Conservation (phyloP, 2,329 filamentous ascomycete genomes). For the Pseudogymnoascus sp. region DNA sequence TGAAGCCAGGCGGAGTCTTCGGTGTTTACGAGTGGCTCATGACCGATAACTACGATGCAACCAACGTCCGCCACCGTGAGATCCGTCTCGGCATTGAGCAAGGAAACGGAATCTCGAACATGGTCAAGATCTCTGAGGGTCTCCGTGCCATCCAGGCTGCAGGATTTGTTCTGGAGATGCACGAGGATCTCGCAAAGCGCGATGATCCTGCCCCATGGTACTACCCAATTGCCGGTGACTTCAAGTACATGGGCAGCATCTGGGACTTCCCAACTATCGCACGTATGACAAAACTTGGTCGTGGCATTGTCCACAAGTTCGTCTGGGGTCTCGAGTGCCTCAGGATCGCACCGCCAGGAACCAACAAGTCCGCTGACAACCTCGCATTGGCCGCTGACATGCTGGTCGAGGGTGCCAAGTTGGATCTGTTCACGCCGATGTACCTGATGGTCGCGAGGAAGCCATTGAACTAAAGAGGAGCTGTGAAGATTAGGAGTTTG, state of each 20-base stretch:
- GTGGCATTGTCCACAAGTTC: slow-evolving; percentile 65
- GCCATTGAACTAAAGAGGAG: slow-evolving; percentile 36
- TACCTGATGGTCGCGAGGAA: slow-evolving; percentile 94
- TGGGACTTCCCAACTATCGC: slow-evolving; percentile 76
- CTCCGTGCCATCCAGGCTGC: slow-evolving; percentile 75
- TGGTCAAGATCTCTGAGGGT: slow-evolving; percentile 80
- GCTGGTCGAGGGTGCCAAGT: slow-evolving; percentile 74
- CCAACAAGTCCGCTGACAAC: slow-evolving; percentile 91
- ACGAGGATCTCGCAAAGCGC: slow-evolving; percentile 79
- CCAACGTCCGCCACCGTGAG: slow-evolving; percentile 75
- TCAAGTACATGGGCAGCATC: slow-evolving; percentile 72
- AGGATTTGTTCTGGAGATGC: slow-evolving; percentile 73
- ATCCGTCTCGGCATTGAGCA: slow-evolving; percentile 93
- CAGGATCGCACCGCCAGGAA: slow-evolving; percentile 68
- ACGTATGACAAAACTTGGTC: slow-evolving; percentile 81
- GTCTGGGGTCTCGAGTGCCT: slow-evolving; percentile 69
- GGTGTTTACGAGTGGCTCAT: slow-evolving; percentile 99
- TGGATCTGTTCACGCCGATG: slow-evolving; percentile 98
- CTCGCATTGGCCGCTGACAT: slow-evolving; percentile 74
- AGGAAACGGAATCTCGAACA: slow-evolving; percentile 94
- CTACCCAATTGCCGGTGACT: slow-evolving; percentile 79
- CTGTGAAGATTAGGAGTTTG: neutral
- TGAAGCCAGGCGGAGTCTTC: slow-evolving; percentile 93
- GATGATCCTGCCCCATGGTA: slow-evolving; percentile 80
- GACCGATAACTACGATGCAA: slow-evolving; percentile 90